Conservation (phyloP, 495 filamentous ascomycete species). For the Tricharina praecox region DNA sequence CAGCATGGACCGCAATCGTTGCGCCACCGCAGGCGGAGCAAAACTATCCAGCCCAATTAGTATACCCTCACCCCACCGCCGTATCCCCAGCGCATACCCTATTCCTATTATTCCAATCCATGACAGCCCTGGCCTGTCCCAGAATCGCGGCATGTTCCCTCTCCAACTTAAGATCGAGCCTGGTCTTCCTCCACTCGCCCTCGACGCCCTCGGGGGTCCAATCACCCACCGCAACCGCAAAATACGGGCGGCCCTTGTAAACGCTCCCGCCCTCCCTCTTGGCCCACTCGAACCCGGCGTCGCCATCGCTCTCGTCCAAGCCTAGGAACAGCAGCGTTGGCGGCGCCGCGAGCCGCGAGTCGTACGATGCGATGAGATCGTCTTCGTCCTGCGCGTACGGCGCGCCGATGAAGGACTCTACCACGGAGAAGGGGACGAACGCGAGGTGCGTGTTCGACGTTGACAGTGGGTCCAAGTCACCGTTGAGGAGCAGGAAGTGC, state of each 20-base stretch:
- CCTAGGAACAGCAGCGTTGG: conserved; percentile 74
- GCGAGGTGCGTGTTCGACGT: conserved; percentile 37
- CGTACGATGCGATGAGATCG: conserved; percentile 52
- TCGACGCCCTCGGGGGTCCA: conserved; percentile 38
- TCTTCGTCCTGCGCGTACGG: conserved; percentile 57
- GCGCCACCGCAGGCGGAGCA: conserved; percentile 73
- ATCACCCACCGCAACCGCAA: conserved; percentile 70
- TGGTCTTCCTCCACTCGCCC: conserved; percentile 42
- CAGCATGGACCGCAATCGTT: conserved; percentile 73
- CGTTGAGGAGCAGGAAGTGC: conserved; percentile 57
- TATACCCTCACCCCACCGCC: background rate
- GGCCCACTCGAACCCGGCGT: conserved; percentile 16
- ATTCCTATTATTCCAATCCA: conserved; percentile 91
- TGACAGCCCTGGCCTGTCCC: conserved; percentile 71
- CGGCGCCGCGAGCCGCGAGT: conserved; percentile 39
- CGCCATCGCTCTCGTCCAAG: conserved; percentile 48
- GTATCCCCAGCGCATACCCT: conserved; percentile 32
- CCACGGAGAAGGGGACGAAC: conserved; percentile 38
- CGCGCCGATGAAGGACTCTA: conserved; percentile 45
- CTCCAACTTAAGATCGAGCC: conserved; percentile 40
- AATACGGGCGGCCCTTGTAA: conserved; percentile 66
- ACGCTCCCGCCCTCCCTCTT: conserved; percentile 25
- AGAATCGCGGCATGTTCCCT: conserved; percentile 48
- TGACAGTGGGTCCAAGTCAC: conserved; percentile 60
- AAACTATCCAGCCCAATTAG: conserved; percentile 32